Percentiles rank a stretch among this genome's conserved stretches.
Conservation (phyloP, 2,329 filamentous ascomycete species). For the Paracamarosporium sp. region DNA sequence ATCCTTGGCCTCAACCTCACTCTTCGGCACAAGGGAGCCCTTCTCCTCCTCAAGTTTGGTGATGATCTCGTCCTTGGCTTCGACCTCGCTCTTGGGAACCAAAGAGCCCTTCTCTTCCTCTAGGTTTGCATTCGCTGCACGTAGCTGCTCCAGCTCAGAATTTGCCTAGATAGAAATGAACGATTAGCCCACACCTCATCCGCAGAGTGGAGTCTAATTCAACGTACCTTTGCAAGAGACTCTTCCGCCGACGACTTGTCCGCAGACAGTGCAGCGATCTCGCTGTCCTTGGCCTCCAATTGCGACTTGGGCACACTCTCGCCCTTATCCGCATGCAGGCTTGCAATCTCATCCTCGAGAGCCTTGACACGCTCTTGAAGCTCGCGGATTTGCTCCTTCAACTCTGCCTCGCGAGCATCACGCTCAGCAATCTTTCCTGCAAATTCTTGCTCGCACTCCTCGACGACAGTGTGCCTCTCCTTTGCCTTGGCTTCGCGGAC, state of each 20-base stretch:
- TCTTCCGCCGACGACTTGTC: slow-evolving; percentile 27
- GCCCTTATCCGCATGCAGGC: slow-evolving; percentile 20
- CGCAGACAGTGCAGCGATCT: slow-evolving; percentile 30
- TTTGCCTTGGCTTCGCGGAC: slow-evolving; percentile 48
- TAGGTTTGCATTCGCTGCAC: slow-evolving; percentile 17
- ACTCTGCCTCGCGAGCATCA: slow-evolving; percentile 29
- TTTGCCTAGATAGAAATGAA: slow-evolving; percentile 12
- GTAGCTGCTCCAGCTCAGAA: slow-evolving; percentile 27
- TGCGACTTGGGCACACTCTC: slow-evolving; percentile 27
- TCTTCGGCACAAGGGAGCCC: slow-evolving; percentile 14
- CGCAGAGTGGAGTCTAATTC: neutral
- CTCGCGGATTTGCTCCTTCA: slow-evolving; percentile 33
- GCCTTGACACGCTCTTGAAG: slow-evolving; percentile 38
- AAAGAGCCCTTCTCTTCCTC: slow-evolving; percentile 16
- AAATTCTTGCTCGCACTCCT: slow-evolving; percentile 44
- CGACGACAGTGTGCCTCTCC: slow-evolving; percentile 43
- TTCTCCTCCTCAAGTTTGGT: slow-evolving; percentile 10
- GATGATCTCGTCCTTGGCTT: slow-evolving; percentile 24
- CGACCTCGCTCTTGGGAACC: slow-evolving; percentile 32
- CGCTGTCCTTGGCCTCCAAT: slow-evolving; percentile 36
- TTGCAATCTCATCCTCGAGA: slow-evolving; percentile 32
- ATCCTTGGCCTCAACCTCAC: slow-evolving; percentile 12
- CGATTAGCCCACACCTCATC: neutral
- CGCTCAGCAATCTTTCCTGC: slow-evolving; percentile 35
- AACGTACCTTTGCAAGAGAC: slow-evolving; percentile 19